phyloP scores from a whole-genome alignment of 177 flowering plant genomes.

The Vitis hybrid region DNA sequence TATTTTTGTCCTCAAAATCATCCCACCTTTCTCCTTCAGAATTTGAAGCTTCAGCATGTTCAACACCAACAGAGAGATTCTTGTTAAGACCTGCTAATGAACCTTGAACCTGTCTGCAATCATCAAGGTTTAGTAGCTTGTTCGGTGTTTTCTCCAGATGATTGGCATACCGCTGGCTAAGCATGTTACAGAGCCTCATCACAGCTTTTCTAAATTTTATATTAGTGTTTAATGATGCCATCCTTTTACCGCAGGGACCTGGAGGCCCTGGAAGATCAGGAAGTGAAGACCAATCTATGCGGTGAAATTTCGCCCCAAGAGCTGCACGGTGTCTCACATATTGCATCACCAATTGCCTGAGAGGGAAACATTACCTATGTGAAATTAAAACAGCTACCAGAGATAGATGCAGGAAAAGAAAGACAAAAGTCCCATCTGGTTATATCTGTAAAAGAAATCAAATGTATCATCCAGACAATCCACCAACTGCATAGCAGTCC shows the following conservation, averaged over 20 bases:
- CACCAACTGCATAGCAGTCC: no score
- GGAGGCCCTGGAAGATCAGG: conserved; percentile 83
- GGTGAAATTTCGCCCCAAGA: conserved; percentile 65
- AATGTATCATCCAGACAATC: no score
- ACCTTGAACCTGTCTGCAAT: conserved; percentile 14
- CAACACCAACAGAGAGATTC: conserved; percentile 10
- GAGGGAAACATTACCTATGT: conserved; percentile 11
- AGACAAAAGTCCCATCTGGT: neutral
- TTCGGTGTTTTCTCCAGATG: conserved; percentile 42
- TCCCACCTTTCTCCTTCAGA: conserved; percentile 55
- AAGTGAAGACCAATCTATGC: conserved; percentile 67
- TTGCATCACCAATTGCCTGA: conserved; percentile 76
- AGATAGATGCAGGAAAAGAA: neutral
- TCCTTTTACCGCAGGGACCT: conserved; percentile 63
- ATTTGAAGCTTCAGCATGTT: conserved; percentile 21
- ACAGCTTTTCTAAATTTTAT: conserved; percentile 51
- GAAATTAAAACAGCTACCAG: conserved; percentile 1
- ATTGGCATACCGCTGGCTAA: conserved; percentile 59
- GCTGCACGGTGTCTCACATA: conserved; percentile 77
- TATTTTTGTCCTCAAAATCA: conserved; percentile 59
- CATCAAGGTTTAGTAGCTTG: conserved; percentile 15
- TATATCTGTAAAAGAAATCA: neutral
- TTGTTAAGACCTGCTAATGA: conserved; percentile 9
- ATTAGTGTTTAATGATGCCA: conserved; percentile 48
- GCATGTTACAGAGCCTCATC: conserved; percentile 72